Conservation (phyloP, 495 filamentous ascomycete genomes). For the Penicillium verhagenii region DNA sequence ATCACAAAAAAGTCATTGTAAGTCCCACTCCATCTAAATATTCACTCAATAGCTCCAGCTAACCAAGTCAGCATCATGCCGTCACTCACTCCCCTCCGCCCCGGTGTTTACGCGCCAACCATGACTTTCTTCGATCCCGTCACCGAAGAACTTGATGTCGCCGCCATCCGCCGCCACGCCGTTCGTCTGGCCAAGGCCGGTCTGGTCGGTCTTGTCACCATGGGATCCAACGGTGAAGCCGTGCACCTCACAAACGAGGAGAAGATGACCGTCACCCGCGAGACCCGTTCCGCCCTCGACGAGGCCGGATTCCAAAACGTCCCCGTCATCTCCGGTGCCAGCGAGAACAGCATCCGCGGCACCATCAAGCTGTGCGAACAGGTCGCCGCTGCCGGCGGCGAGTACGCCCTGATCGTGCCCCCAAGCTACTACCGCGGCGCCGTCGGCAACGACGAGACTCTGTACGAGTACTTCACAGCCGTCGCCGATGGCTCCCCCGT, state of each 20-base stretch:
- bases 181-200: conserved; percentile 79
- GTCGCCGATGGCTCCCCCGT: conserved; percentile 75
- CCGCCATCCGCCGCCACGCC: conserved; percentile 74
- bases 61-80: conserved; percentile 24
- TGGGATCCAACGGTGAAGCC: conserved; percentile 90
- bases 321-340: conserved; percentile 78
- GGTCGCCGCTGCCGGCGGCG: conserved; percentile 66
- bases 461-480: conserved; percentile 72
- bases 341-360: conserved; percentile 73
- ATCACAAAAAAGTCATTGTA: not conserved
- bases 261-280: conserved; percentile 70
- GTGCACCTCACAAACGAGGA: conserved; percentile 77
- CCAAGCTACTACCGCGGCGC: conserved; percentile 81
- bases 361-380: conserved; percentile 74
- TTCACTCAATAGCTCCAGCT: not conserved
- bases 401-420: conserved; percentile 75
- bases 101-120: conserved; percentile 85
- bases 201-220: conserved; percentile 78
- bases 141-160: conserved; percentile 80
- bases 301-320: conserved; percentile 73
- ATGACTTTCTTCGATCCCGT: conserved; percentile 86
- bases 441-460: conserved; percentile 69
- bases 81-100: conserved; percentile 62
- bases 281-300: conserved; percentile 80
- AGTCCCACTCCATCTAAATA: not conserved